Base-by-base conservation (phyloP, 345 rosid species). In the Citrus inodora region DNA sequence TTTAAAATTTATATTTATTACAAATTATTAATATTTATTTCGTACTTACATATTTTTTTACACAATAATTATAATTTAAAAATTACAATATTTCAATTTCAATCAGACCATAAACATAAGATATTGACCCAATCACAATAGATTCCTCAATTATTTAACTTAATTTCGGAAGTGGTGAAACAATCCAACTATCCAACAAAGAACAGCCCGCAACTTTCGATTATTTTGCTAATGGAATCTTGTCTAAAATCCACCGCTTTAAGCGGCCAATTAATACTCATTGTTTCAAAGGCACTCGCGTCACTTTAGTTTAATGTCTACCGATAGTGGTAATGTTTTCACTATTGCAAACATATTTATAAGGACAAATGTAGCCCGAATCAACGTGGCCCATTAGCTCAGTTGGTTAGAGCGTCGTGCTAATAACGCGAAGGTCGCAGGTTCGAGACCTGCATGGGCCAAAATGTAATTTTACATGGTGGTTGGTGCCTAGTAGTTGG, bases 371-470 rank as follows among this genome's bases (percentile, higher is more conserved):
- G 8, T 1, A 37, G 40, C 40, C 0, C 40, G 0, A 1, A 7
- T 37, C 40, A 40, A 40, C 48, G 3, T 0, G 55, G 55, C 55
- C 55, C 16, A 14, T 48, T 48, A 60, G 64, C 30, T 60, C 16
- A 24, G 64, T 60, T 60, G 64, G 64, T n/a, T 60, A 60, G 14
- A 60, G 64, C 30, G 64, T 9, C 28, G 92, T 90, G 97, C 92
- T 90, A 94, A 91, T 91, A 88, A 93, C 95, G 95, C 95, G 91
- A 91, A 90, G 93, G 97, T 91, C 89, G 88, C 86, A 85, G 87
- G 92, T 88, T 87, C 89, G 88, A 92, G 35, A 79, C 88, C 88
- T 89, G 91, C 87, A 92, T 92, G 83, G 92, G 91, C 92, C 92
- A 91, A 11, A 9, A n/a, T 59, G 1, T 2, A 7, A 59, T 7